Percentiles rank a stretch among this genome's conserved stretches.
Evolutionary conservation across 371 early-diverging fungal genomes (phyloP).

Genomic region (Actinomucor elegans): DNA sequence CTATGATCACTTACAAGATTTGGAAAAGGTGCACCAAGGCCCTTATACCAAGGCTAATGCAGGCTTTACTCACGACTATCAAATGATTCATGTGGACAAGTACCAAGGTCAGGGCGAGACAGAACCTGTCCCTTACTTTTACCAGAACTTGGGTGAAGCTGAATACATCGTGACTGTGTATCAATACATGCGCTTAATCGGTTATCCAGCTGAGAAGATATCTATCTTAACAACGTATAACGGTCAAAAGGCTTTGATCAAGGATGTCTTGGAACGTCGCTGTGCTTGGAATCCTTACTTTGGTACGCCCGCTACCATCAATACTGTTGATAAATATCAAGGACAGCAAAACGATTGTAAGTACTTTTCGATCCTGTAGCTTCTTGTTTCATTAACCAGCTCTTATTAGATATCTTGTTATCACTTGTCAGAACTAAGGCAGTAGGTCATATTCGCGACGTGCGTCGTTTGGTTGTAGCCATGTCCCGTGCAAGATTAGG

Average conservation of each 20-base stretch:
- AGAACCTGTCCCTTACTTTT: slow-evolving; percentile 75
- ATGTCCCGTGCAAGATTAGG: slow-evolving; percentile 92
- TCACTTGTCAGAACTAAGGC: slow-evolving; percentile 90
- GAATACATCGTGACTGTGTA: slow-evolving; percentile 93
- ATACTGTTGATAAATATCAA: slow-evolving; percentile 95
- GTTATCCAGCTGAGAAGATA: slow-evolving; percentile 88
- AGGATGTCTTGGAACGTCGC: slow-evolving; percentile 82
- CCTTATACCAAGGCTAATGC: slow-evolving; percentile 71
- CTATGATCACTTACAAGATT: slow-evolving; percentile 68
- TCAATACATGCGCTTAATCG: slow-evolving; percentile 94
- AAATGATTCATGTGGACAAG: slow-evolving; percentile 80
- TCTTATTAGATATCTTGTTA: slow-evolving; percentile 72
- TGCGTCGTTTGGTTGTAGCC: slow-evolving; percentile 87
- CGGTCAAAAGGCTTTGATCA: slow-evolving; percentile 90
- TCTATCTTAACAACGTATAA: slow-evolving; percentile 94
- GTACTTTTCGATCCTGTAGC: slow-evolving; percentile 15
- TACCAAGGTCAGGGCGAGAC: slow-evolving; percentile 70
- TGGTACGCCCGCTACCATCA: slow-evolving; percentile 69
- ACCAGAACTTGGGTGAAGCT: slow-evolving; percentile 96
- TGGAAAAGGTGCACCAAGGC: slow-evolving; percentile 45
- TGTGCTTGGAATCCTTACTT: slow-evolving; percentile 84
- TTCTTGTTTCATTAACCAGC: background rate
- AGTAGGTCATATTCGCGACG: slow-evolving; percentile 91
- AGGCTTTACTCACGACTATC: slow-evolving; percentile 83
- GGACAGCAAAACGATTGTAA: slow-evolving; percentile 92